These are phyloP conservation scores for Trichoderma asperelloides DNA, from an alignment of 495 filamentous ascomycete species.

Conservation along the genomic window DNA sequence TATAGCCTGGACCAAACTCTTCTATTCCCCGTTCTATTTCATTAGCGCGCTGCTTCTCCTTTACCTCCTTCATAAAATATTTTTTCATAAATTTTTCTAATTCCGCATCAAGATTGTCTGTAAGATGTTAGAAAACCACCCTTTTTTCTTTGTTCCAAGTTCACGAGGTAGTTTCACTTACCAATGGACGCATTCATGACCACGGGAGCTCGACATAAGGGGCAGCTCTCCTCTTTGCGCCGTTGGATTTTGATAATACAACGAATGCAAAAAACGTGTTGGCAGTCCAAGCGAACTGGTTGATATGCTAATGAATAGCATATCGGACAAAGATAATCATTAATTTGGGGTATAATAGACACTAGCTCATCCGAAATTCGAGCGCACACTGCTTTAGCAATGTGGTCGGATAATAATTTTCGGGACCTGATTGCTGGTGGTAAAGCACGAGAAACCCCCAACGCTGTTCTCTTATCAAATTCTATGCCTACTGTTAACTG, in stretches of 20 bases:
- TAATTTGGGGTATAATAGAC: constrained; percentile 56
- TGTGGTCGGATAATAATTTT: constrained; percentile 41
- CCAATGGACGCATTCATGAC: constrained; percentile 51
- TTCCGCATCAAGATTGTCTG: constrained; percentile 51
- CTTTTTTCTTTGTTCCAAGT: too few species aligned
- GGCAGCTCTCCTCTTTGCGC: constrained; percentile 48
- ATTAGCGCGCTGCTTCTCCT: constrained; percentile 52
- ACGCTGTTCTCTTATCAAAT: constrained; percentile 68
- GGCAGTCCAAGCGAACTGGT: constrained; percentile 56
- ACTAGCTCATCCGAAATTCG: constrained; percentile 56
- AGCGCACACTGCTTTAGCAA: constrained; percentile 59
- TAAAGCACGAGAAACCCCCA: constrained; percentile 48
- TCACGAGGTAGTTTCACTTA: constrained; percentile 18
- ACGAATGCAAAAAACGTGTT: constrained; percentile 62
- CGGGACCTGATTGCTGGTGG: constrained; percentile 40
- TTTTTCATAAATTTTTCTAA: constrained; percentile 51
- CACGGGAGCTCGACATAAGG: constrained; percentile 54
- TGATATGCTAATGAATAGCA: constrained; percentile 58
- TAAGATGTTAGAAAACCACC: not conserved
- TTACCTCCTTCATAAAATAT: constrained; percentile 64
- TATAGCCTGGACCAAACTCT: constrained; percentile 40
- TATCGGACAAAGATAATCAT: constrained; percentile 67
- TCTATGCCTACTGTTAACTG: constrained; percentile 35
- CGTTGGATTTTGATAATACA: constrained; percentile 65
- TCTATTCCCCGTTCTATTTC: constrained; percentile 44